Evolutionary conservation across 2,329 filamentous ascomycete genomes (phyloP), one percentile per base, ranked within the genome.

Genomic region (Trichoderma harzianum): DNA sequence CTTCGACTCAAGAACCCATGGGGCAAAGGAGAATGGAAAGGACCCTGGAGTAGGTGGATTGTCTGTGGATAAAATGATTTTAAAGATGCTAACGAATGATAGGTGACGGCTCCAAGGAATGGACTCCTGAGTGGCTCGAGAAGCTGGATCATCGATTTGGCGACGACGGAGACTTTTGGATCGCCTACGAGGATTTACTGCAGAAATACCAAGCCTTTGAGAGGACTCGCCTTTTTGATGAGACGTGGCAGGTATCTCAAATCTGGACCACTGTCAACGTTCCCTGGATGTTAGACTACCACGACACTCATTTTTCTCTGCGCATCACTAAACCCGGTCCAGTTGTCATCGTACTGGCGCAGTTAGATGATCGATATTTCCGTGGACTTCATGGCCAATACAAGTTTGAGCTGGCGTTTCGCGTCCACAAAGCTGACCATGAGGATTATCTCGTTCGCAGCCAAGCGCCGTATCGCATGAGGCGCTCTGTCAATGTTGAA

Each of bases 21-120:
- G 93, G 93, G 93, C 1, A 89, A 90, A 74, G 89, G 88, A 36
- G 93, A 94, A 80, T 96, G 93, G 93, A 92, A 88, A 34, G 93
- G 93, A 1, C 85, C 92, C 2, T 96, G 93, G 93, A 91, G 88
- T 78, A 73, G 75, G 80, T 8, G 53, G 24, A 34, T 14, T 1
- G 12, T 8, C 1, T 51, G 0, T 4, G 7, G 8, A 11, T 11
- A 62, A n/a, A 30, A 30, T 28, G 28, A 8, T 30, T 30, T 8
- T 8, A 21, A 18, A 7, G 30, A 18, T 21, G 26, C 76, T 80
- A 18, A 81, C 26, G 43, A 47, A 53, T 34, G 8, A 32, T 18
- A 83, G 86, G 85, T 4, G 93, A 96, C 77, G 93, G 93, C 0
- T 93, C 91, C 7, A 92, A 93, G 76, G 91, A 95, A 80, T 97